These are phyloP conservation scores for Akanthomyces lecanii DNA, from an alignment of 2,329 filamentous ascomycete genomes.

Conservation along the genomic window DNA sequence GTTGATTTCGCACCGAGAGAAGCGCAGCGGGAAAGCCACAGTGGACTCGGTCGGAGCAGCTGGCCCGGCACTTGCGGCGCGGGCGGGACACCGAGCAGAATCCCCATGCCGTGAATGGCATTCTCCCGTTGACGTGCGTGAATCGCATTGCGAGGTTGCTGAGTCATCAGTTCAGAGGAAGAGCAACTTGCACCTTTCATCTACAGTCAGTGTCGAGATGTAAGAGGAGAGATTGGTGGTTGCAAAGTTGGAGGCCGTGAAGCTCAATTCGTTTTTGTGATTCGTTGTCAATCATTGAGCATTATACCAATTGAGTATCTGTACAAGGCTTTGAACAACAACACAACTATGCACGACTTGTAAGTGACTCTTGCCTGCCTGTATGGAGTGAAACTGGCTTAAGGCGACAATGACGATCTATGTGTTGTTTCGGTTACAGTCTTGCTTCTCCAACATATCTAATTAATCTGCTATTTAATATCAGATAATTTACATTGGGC, in stretches of 20 bases:
- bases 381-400: no score
- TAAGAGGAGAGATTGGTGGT: background rate
- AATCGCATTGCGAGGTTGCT: background rate
- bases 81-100: background rate
- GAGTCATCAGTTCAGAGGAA: conserved; percentile 1
- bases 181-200: conserved; percentile 9
- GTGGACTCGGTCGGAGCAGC: conserved; percentile 1
- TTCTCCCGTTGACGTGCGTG: background rate
- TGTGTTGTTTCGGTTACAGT: no score
- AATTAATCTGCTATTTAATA: no score
- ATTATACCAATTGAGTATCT: no score
- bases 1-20: background rate
- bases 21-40: background rate
- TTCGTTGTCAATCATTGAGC: no score
- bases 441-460: no score
- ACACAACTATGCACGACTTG: no score
- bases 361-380: no score
- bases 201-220: background rate
- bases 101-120: background rate
- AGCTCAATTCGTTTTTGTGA: no score
- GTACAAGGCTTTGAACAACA: no score
- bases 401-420: no score
- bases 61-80: background rate
- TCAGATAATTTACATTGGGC: no score
- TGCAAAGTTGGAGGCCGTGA: background rate